Evolutionary conservation across 2,329 filamentous ascomycete genomes (phyloP).

Genomic region (Shiraia bambusicola): DNA sequence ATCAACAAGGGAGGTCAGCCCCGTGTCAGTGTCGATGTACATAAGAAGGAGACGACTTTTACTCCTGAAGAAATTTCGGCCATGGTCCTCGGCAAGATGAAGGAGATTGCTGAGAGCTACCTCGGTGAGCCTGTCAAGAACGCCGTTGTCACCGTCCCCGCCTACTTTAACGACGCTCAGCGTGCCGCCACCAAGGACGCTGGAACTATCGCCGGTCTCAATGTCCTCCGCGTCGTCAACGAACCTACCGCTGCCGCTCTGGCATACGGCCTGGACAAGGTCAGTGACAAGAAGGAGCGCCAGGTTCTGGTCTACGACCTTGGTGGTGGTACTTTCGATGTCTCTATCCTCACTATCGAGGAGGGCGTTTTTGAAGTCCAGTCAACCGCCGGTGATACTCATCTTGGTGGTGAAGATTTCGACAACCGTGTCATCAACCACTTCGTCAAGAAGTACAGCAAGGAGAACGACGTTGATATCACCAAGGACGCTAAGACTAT

Average conservation of each 20-base stretch:
- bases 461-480: conserved; percentile 91
- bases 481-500: conserved; percentile 95
- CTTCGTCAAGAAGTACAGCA: conserved; percentile 98
- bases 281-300: conserved; percentile 40
- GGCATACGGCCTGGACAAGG: conserved; percentile 74
- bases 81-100: conserved; percentile 71
- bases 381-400: conserved; percentile 93
- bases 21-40: conserved; percentile 72
- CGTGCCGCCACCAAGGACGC: conserved; percentile 96
- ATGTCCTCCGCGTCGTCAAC: conserved; percentile 94
- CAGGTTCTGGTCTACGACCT: conserved; percentile 48
- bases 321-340: conserved; percentile 48
- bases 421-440: conserved; percentile 96
- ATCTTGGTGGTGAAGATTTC: conserved; percentile 98
- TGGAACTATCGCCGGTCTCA: conserved; percentile 86
- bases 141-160: conserved; percentile 90
- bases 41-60: conserved; percentile 67
- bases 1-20: conserved; percentile 89
- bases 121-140: conserved; percentile 81
- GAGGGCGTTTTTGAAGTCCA: conserved; percentile 92
- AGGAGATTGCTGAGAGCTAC: conserved; percentile 77
- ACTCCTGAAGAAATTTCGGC: conserved; percentile 79
- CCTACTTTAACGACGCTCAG: conserved; percentile 99
- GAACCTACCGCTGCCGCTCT: conserved; percentile 94
- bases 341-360: conserved; percentile 78